Conservation (phyloP, 345 rosid species). For the Boechera retrofracta region DNA sequence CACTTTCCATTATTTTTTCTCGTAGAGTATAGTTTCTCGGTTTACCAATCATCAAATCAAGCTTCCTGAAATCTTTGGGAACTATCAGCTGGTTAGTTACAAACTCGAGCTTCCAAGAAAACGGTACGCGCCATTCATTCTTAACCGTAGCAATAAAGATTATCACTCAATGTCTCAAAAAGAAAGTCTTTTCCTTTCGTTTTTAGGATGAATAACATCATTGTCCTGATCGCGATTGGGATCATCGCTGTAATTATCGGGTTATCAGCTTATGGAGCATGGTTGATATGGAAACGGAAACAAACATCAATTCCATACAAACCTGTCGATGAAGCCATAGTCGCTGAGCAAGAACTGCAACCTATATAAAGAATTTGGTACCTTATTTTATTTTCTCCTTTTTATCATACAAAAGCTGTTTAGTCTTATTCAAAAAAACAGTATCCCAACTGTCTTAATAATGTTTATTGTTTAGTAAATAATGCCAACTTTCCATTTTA, state of each 20-base stretch:
- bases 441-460: not conserved
- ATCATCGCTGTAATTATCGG: slow-evolving; percentile 34
- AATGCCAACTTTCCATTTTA: slow-evolving; percentile 29
- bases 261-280: slow-evolving; percentile 51
- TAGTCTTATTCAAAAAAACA: slow-evolving; percentile 22
- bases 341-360: slow-evolving; percentile 70
- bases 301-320: slow-evolving; percentile 54
- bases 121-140: slow-evolving; percentile 47
- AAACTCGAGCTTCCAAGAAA: slow-evolving; percentile 59
- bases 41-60: slow-evolving; percentile 66
- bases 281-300: slow-evolving; percentile 57
- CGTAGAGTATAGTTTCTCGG: slow-evolving; percentile 65
- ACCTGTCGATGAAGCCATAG: slow-evolving; percentile 54
- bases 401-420: slow-evolving; percentile 17
- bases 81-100: slow-evolving; percentile 65
- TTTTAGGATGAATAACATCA: slow-evolving; percentile 54
- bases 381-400: not conserved
- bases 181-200: not conserved
- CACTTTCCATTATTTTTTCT: not conserved
- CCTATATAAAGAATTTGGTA: slow-evolving; percentile 45
- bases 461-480: slow-evolving; percentile 38
- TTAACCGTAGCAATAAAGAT: not conserved
- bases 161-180: not conserved
- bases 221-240: slow-evolving; percentile 35
- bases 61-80: slow-evolving; percentile 73